A percentile compares a stretch with the other conserved stretches of the same genome.
Evolutionary conservation across 192 early-diverging fungal genomes (phyloP).

Genomic region (Spizellomyces sp.): DNA sequence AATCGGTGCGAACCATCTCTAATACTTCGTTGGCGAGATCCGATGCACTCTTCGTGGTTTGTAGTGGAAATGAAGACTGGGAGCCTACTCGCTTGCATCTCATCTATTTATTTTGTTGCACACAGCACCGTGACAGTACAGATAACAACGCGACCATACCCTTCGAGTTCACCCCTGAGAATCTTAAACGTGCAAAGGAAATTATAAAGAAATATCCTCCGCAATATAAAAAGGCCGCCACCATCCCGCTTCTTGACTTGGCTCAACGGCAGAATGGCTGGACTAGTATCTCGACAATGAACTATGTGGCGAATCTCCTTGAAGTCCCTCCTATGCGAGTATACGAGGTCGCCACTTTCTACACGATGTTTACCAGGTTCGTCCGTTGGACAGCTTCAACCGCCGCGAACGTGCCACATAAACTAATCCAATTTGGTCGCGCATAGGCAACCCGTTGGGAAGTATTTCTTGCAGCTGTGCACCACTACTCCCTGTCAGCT

Average conservation of each 20-base stretch:
- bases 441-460: conserved; percentile 90
- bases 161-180: conserved; percentile 86
- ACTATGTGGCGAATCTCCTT: conserved; percentile 89
- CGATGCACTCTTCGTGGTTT: conserved; percentile 12
- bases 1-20: background rate
- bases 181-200: conserved; percentile 74
- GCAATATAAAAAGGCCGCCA: conserved; percentile 98
- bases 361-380: conserved; percentile 98
- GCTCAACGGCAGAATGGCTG: conserved; percentile 95
- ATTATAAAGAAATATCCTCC: conserved; percentile 94
- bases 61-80: background rate
- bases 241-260: conserved; percentile 92
- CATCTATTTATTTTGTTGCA: background rate
- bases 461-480: conserved; percentile 98
- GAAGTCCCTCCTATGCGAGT: conserved; percentile 99
- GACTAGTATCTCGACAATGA: conserved; percentile 95
- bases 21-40: background rate
- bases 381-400: too few species aligned
- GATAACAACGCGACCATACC: conserved; percentile 69
- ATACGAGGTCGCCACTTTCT: conserved; percentile 99
- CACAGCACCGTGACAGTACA: conserved; percentile 47
- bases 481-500: conserved; percentile 98
- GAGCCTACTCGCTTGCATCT: background rate
- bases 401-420: too few species aligned
- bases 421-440: too few species aligned